Percentiles rank a stretch among this genome's conserved stretches.
Evolutionary conservation across 306 rosid species (phyloP).

Genomic region (Dalbergia cochinchinensis): DNA sequence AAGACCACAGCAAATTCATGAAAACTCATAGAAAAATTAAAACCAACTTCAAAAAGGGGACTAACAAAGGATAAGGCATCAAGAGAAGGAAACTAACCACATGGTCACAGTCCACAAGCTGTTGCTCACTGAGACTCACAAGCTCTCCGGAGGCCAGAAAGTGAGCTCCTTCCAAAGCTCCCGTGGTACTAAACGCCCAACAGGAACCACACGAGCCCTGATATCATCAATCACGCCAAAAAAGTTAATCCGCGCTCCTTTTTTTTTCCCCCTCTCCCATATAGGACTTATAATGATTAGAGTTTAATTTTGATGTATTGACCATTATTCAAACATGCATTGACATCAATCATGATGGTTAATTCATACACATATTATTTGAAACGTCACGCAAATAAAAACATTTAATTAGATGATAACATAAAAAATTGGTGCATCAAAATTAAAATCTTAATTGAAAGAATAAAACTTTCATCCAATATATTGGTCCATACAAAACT

Average conservation of each 20-base stretch:
- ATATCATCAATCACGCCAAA: constrained; percentile 20
- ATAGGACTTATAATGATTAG: too few species aligned
- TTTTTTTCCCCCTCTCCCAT: not conserved
- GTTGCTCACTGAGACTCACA: constrained; percentile 87
- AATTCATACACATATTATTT: too few species aligned
- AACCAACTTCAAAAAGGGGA: not conserved
- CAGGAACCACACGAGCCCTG: constrained; percentile 97
- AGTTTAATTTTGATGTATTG: too few species aligned
- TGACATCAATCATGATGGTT: too few species aligned
- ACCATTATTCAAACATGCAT: too few species aligned
- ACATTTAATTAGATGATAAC: too few species aligned
- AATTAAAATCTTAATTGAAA: too few species aligned
- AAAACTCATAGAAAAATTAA: not conserved
- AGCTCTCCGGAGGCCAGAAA: constrained; percentile 77
- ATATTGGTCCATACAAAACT: too few species aligned
- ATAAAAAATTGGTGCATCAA: too few species aligned
- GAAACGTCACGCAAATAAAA: too few species aligned
- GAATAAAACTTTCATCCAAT: too few species aligned
- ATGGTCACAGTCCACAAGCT: constrained; percentile 98
- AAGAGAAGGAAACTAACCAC: constrained; percentile 70
- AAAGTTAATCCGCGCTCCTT: not conserved
- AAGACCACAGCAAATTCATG: not conserved
- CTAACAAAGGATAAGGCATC: not conserved
- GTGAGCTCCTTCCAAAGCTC: constrained; percentile 95
- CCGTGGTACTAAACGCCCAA: constrained; percentile 92